Evolutionary conservation across 2,329 filamentous ascomycete species (phyloP), one percentile per base, ranked within the genome.

Genomic region (Ramularia collo-cygni): DNA sequence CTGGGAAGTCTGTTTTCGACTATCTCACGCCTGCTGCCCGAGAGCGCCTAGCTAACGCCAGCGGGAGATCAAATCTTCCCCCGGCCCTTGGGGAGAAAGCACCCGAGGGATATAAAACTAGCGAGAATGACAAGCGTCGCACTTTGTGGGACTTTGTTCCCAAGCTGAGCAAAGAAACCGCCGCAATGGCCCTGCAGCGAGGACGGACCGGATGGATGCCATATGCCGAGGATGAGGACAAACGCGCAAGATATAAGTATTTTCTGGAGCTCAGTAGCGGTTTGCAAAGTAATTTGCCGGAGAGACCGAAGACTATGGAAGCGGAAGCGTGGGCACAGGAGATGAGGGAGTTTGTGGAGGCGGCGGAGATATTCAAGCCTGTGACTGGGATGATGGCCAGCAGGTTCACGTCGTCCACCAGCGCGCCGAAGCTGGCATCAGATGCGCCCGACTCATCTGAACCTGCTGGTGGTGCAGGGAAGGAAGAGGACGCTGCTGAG

Each of bases 1-100:
- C 89, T 0, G 86, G 87, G 1, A 95, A 96, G 66, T 96, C 92
- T 0, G 81, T 98, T 2, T 98, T 96, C 61, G 89, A 96, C 64
- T 98, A 85, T 62, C 74, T 98, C 50, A 85, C 85, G 0, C 72
- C 85, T 0, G 75, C 83, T 24, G 79, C 85, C 3, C 79, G 92
- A 46, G 82, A 90, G 37, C 78, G 81, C 17, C 74, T 98, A 31
- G 87, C 75, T 3, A 72, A 77, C 8, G 80, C 80, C 1, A 87
- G 86, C 2, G 89, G 89, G 1, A 87, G 80, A 42, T 64, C 65
- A 2, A 77, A 90, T 55, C 74, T 98, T 2, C 92, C 92, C 0
- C 77, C 79, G 6, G 92, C 83, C 0, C 68, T 81, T 1, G 80
- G 85, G 37, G 85, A 95, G 64, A 70, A 83, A 18, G 70, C 71